Percentiles rank a stretch among this genome's conserved stretches.
Evolutionary conservation across 2,329 filamentous ascomycete species (phyloP).

Genomic region (Calonectria henricotiae): DNA sequence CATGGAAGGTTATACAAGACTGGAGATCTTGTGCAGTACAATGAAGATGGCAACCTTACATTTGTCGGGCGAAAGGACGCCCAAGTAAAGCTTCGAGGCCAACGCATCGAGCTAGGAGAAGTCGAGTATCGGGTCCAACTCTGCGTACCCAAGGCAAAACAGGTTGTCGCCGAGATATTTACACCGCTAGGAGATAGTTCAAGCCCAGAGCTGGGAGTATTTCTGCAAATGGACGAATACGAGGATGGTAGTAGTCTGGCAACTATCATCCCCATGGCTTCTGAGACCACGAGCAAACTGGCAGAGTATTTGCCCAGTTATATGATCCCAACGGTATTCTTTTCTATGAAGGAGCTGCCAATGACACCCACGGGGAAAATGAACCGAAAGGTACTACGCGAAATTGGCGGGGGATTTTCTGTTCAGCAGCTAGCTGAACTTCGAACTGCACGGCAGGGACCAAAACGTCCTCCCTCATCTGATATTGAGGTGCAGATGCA

Average conservation of each 20-base stretch:
- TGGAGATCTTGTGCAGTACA: conserved; percentile 65
- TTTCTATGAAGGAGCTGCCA: conserved; percentile 39
- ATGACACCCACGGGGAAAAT: conserved; percentile 40
- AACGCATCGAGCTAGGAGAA: conserved; percentile 67
- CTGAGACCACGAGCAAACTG: conserved; percentile 18
- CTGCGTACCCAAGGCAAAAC: conserved; percentile 57
- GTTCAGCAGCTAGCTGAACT: conserved; percentile 60
- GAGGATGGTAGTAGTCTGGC: not conserved
- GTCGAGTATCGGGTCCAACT: conserved; percentile 64
- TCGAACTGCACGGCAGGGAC: not conserved
- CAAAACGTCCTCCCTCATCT: conserved; percentile 31
- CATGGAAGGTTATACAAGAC: conserved; percentile 62
- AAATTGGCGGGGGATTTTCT: conserved; percentile 36
- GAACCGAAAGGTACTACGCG: conserved; percentile 35
- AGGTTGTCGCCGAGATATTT: not conserved
- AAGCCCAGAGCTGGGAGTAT: not conserved
- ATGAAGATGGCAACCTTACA: conserved; percentile 60
- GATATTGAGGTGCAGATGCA: conserved; percentile 50
- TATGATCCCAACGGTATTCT: conserved; percentile 44
- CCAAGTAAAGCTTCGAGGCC: conserved; percentile 75
- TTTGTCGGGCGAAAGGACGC: conserved; percentile 72
- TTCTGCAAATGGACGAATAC: not conserved
- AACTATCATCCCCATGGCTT: not conserved
- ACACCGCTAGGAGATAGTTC: not conserved
- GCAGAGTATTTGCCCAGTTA: conserved; percentile 39